Base-by-base conservation (phyloP, 768 basidiomycete genomes). In the Naganishia antarctica region DNA sequence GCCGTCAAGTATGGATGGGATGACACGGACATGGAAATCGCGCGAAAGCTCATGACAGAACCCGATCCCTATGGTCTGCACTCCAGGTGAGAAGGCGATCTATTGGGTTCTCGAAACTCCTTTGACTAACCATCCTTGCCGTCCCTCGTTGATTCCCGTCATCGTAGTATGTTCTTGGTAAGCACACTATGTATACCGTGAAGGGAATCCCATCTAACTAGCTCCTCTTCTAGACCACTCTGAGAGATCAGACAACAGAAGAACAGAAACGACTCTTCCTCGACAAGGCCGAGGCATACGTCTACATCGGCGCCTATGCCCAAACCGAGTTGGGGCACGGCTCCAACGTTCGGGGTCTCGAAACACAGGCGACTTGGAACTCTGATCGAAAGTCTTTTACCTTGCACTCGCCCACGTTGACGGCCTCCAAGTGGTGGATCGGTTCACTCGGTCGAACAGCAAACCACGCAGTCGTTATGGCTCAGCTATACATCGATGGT, bases 211-310 rank as follows among this genome's bases (percentile, higher is more conserved):
- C 29, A 51, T 32, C 29, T 32, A 21, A 51, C 29, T 32, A 37
- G 18, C 25, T 28, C 1, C 37, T 21, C 2, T 37, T 25, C 7
- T 47, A 49, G 47, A 64, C 63, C 45, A 64, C 63, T n/a, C 40
- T 64, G 43, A 51, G 63, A 37, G 63, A 64, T 29, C 74, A 75
- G 60, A 51, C 67, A 1, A 73, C 66, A 23, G 69, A 69, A 18
- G 74, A 75, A 59, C 74, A 75, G 62, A 60, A 67, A 51, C 57
- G 73, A 51, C 68, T 73, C 12, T 75, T 73, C 67, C 57, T 67
- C n/a, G 63, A 70, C 58, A 73, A 73, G 4, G 71, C 73, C 0
- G 48, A 68, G 29, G 37, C 48, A 0, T 75, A 60, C 64, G 68
- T 71, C 31, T 44, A 61, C 29, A 37, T 57, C 29, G 60, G 26